Percentiles rank a stretch among this genome's conserved stretches.
phyloP scores from a whole-genome alignment of 2,329 filamentous ascomycete genomes.

The Aureobasidium sp. region DNA sequence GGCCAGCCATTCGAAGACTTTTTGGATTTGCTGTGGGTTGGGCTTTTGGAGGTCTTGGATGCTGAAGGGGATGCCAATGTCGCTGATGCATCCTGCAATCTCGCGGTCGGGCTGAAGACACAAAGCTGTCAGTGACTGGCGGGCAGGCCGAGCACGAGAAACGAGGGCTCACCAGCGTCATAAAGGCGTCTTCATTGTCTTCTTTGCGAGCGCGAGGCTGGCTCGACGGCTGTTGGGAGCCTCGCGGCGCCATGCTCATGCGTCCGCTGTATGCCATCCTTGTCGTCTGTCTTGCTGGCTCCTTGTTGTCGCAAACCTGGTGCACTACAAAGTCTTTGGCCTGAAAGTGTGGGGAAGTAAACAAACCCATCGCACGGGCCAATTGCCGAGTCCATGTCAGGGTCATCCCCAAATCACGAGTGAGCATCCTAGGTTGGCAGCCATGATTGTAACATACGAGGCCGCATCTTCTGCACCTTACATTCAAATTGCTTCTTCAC shows the following conservation, averaged over 20 bases:
- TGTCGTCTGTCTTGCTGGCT: neutral
- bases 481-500: neutral
- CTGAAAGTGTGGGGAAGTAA: neutral
- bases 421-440: too few relatives aligned
- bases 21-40: slow-evolving; percentile 88
- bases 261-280: slow-evolving; percentile 44
- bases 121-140: slow-evolving; percentile 7
- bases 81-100: slow-evolving; percentile 93
- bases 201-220: slow-evolving; percentile 33
- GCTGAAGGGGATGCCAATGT: slow-evolving; percentile 87
- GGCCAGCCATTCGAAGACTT: slow-evolving; percentile 97
- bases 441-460: too few relatives aligned
- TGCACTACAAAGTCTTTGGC: neutral
- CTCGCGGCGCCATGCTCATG: slow-evolving; percentile 43
- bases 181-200: slow-evolving; percentile 43
- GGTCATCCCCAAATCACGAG: neutral
- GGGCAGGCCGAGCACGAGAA: neutral
- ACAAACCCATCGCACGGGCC: slow-evolving; percentile 8
- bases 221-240: slow-evolving; percentile 28
- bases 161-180: slow-evolving; percentile 38
- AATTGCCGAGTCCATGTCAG: neutral
- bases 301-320: slow-evolving; percentile 3
- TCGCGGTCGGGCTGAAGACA: slow-evolving; percentile 57
- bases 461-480: neutral
- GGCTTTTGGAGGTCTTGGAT: slow-evolving; percentile 86